Conservation (phyloP, 148 eudicot species). For the Gaultheria prostrata region DNA sequence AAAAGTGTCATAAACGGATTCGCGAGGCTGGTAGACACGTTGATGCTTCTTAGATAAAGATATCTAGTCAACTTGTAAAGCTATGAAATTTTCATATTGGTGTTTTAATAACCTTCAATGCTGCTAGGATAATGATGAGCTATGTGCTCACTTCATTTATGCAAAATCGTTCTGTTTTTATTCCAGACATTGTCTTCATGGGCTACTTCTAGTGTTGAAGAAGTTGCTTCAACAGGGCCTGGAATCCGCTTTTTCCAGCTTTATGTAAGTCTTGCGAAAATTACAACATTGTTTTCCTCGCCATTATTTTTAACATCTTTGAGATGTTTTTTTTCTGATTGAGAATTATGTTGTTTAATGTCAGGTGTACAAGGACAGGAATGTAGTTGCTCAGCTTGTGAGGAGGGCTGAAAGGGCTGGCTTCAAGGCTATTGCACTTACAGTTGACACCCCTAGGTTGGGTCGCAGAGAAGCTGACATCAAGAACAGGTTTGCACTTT, state of each 20-base stretch:
- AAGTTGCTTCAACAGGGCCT: conserved; percentile 98
- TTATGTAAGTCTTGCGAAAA: conserved; percentile 54
- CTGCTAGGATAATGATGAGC: neutral
- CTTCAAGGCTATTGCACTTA: conserved; percentile 95
- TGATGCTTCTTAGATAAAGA: too few relatives aligned
- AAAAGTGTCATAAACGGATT: too few relatives aligned
- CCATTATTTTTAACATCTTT: neutral
- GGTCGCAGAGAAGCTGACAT: conserved; percentile 98
- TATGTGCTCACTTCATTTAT: neutral
- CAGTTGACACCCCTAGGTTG: conserved; percentile 94
- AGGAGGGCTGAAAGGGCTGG: conserved; percentile 98
- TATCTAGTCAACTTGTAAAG: neutral
- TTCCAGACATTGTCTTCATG: conserved; percentile 92
- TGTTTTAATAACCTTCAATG: neutral
- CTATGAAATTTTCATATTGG: neutral
- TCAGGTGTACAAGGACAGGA: conserved; percentile 94
- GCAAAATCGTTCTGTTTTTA: neutral
- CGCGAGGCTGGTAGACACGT: too few relatives aligned
- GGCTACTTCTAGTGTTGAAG: conserved; percentile 98
- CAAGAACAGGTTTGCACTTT: conserved; percentile 67
- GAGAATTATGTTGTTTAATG: conserved; percentile 2
- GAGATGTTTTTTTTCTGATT: neutral
- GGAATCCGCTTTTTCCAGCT: conserved; percentile 99
- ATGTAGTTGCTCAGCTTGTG: conserved; percentile 97
- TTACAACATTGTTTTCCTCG: neutral